Evolutionary conservation across 1,284 basidiomycete species (phyloP).

Genomic region (Microstroma glucosiphilum): DNA sequence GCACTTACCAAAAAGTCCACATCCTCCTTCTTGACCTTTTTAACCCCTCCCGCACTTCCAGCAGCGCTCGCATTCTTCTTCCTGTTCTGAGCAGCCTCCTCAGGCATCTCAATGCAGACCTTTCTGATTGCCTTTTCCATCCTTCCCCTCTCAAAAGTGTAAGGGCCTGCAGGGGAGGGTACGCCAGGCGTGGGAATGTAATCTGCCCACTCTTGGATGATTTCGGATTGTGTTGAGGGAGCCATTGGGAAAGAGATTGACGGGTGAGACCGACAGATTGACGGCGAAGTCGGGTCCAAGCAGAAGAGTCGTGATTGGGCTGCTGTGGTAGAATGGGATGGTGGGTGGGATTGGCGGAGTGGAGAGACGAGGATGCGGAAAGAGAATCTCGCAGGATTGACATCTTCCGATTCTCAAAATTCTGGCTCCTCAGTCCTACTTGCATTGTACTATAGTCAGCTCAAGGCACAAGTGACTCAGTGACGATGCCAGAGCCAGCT

Average conservation of each 20-base stretch:
- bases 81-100: not conserved
- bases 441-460: no score
- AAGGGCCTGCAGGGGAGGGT: not conserved
- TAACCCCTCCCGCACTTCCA: not conserved
- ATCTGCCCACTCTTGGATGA: conserved; percentile 8
- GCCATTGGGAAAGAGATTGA: not conserved
- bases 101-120: conserved; percentile 1
- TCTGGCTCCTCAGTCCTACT: no score
- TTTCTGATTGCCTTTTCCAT: not conserved
- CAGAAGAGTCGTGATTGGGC: no score
- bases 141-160: conserved; percentile 4
- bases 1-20: not conserved
- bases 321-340: no score
- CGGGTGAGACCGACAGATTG: no score
- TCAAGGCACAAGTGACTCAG: no score
- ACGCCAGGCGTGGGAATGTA: conserved; percentile 1
- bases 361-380: no score
- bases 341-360: no score
- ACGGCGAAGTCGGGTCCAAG: no score
- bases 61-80: not conserved
- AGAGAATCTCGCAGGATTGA: no score
- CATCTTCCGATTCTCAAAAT: no score
- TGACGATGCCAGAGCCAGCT: no score
- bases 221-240: not conserved
- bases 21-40: conserved; percentile 7